These are phyloP conservation scores for Auricularia cornea DNA, from an alignment of 768 basidiomycete genomes.

Conservation along the genomic window DNA sequence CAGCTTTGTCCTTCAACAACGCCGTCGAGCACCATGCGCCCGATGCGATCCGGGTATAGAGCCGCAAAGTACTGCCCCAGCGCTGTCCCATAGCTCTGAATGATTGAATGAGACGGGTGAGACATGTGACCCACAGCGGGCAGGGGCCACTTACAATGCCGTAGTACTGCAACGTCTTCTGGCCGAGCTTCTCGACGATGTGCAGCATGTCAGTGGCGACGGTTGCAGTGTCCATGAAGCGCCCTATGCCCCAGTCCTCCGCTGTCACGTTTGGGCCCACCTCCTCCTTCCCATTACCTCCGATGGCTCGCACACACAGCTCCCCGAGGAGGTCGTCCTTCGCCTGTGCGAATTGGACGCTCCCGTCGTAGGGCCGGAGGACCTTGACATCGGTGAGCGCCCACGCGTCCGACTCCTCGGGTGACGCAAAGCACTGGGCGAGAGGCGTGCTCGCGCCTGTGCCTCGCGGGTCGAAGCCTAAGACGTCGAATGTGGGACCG, in stretches of 20 bases:
- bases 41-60: conserved; percentile 16
- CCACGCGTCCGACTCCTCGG: not conserved
- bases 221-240: not conserved
- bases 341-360: not conserved
- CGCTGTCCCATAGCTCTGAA: conserved; percentile 13
- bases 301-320: not conserved
- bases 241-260: not conserved
- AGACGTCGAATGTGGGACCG: conserved; percentile 1
- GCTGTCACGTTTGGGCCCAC: not conserved
- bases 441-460: not conserved
- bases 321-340: not conserved
- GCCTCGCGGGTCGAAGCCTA: conserved; percentile 4
- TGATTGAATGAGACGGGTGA: too few species aligned
- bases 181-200: conserved; percentile 2
- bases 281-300: not conserved
- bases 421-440: not conserved
- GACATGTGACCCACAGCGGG: not conserved
- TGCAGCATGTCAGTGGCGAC: conserved; percentile 1
- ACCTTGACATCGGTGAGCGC: not conserved
- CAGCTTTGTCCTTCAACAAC: conserved; percentile 2
- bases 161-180: conserved; percentile 13
- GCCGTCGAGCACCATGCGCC: conserved; percentile 9
- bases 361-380: not conserved
- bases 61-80: conserved; percentile 13
- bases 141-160: conserved; percentile 2